Base-by-base conservation (phyloP, 129 eudicot species). In the Ambrosia trifida region DNA sequence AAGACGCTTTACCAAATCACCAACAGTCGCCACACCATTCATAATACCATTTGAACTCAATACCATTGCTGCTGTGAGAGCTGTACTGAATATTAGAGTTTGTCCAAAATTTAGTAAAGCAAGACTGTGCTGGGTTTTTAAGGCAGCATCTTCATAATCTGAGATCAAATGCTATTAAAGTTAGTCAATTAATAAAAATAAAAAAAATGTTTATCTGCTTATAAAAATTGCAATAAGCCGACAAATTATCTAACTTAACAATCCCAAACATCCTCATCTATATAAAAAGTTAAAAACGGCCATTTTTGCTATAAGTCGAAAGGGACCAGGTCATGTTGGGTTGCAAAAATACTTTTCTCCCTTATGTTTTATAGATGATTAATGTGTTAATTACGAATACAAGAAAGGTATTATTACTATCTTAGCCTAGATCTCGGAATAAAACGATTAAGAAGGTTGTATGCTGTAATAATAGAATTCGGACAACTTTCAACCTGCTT, bases 141-240 rank as follows among this genome's bases (percentile, higher is more conserved):
- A 72, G 40, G 98, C 98, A 83, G 98, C 98, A 82, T 87, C 91
- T 80, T 89, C 98, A 82, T 84, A 94, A 53, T 84, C 98, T 94
- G 87, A 61, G 58, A 47, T 13, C 19, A 76, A 47, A 58, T 40
- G 45, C 53, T 40, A 24, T 51, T 19, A 36, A 64, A 64, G 31
- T 64, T 50, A 51, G 41, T 74, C 43, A 64, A 51, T 13, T 49
- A 32, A 38, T n/a, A n/a, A n/a, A n/a, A n/a, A n/a, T n/a, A n/a
- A n/a, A n/a, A n/a, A n/a, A n/a, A n/a, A n/a, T n/a, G n/a, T n/a
- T n/a, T n/a, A n/a, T n/a, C n/a, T n/a, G n/a, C n/a, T n/a, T n/a
- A n/a, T n/a, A n/a, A n/a, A n/a, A n/a, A n/a, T n/a, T n/a, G n/a
- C n/a, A n/a, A n/a, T n/a, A n/a, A n/a, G n/a, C n/a, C n/a, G n/a